These are phyloP conservation scores for Podospora sp. DNA, from an alignment of 495 filamentous ascomycete genomes.

Conservation along the genomic window DNA sequence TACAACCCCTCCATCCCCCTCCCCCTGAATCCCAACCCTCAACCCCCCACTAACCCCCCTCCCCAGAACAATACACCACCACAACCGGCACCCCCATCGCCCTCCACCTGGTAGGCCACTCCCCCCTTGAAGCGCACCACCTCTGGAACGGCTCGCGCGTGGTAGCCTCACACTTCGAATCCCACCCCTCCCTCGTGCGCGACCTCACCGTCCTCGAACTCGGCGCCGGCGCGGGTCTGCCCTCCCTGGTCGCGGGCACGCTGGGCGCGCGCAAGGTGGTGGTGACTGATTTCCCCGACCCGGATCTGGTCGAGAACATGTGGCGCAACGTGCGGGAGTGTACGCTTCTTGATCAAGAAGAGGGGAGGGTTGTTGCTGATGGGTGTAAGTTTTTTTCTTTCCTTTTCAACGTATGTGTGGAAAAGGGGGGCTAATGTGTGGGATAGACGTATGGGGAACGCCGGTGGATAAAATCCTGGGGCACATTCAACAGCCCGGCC, in stretches of 20 bases:
- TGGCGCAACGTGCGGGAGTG: constrained; percentile 65
- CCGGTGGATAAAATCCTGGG: constrained; percentile 55
- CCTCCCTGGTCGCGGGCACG: constrained; percentile 74
- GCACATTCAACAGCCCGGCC: constrained; percentile 7
- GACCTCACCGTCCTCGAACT: constrained; percentile 78
- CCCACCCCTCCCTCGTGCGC: constrained; percentile 58
- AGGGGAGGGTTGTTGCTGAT: constrained; percentile 48
- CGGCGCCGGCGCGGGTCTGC: constrained; percentile 85
- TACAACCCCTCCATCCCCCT: neutral
- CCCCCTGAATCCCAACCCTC: neutral
- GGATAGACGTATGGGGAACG: constrained; percentile 58
- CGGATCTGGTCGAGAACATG: constrained; percentile 76
- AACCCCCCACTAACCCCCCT: neutral
- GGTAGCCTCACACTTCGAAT: constrained; percentile 75
- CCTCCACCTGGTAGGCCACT: constrained; percentile 84
- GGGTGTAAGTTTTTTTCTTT: constrained; percentile 67
- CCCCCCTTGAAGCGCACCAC: constrained; percentile 87
- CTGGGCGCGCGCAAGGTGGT: constrained; percentile 70
- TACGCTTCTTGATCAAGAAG: constrained; percentile 27
- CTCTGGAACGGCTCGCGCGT: constrained; percentile 87
- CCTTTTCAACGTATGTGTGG: too few relatives aligned
- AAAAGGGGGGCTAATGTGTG: too few relatives aligned
- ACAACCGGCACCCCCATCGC: constrained; percentile 58
- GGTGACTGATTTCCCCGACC: constrained; percentile 87
- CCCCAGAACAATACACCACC: constrained; percentile 56